Evolutionary conservation across 1,284 basidiomycete species (phyloP), one percentile per base, ranked within the genome.

Genomic region (Moesziomyces antarcticus): DNA sequence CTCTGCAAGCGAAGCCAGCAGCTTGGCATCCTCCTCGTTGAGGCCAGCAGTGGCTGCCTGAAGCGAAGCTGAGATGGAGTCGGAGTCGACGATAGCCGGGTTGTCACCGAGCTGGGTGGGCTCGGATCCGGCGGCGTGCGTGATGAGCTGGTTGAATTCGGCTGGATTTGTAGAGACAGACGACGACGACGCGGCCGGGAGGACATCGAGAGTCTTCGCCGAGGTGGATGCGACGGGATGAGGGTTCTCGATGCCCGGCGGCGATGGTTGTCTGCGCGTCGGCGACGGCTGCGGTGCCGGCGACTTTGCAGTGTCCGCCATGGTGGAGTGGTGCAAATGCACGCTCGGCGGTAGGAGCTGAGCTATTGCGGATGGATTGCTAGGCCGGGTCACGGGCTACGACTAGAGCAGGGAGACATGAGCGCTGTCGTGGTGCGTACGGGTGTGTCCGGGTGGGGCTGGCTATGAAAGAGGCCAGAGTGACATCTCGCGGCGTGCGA

Each of bases 11-110:
- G 74, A 77, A 4, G 73, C 77, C 5, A 77, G 47, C n/a, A 77
- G 59, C 62, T 72, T 67, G 20, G 77, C 77, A 59, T 78, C 72
- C 33, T 75, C 72, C 45, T 77, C 75, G 22, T 75, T 74, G 24
- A 74, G 62, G 24, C 65, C 72, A 3, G 65, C 56, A 4, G 55
- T 49, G 33, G 58, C 63, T 7, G 58, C 59, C 24, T 68, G 58
- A 37, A 61, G 40, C 10, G 54, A 52, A 4, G 62, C 53, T 30
- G 62, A 58, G 52, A 65, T 54, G 50, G 58, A 55, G 22, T 55
- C 30, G 9, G 56, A 4, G 45, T 55, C 52, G 25, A 60, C 35
- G 14, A 37, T 16, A 11, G 35, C 13, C 4, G 16, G 3, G 14
- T 37, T 18, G 35, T 18, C 16, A 14, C 14, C 35, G 3, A 37